phyloP scores from a whole-genome alignment of 139 green algal species.

The Trebouxia sp. region DNA sequence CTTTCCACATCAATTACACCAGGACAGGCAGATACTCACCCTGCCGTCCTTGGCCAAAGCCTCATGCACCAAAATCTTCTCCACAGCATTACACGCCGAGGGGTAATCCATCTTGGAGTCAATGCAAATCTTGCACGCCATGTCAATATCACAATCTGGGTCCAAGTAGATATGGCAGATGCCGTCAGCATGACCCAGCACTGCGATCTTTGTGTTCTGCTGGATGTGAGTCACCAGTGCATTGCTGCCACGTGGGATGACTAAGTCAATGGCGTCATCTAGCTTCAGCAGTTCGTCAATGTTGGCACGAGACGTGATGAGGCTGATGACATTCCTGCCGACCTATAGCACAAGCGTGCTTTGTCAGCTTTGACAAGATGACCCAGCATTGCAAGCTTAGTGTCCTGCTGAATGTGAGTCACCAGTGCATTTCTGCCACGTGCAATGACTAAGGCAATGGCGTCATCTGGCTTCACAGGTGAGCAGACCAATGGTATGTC shows the following conservation, averaged over 20 bases:
- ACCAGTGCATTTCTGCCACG: slow-evolving; percentile 88
- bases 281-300: slow-evolving; percentile 89
- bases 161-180: slow-evolving; percentile 99
- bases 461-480: slow-evolving; percentile 87
- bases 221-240: slow-evolving; percentile 83
- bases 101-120: slow-evolving; percentile 97
- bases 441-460: slow-evolving; percentile 97
- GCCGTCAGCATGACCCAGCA: slow-evolving; percentile 97
- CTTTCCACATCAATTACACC: too few species aligned
- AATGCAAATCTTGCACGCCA: slow-evolving; percentile 66
- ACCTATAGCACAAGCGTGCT: slow-evolving; percentile 2
- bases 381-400: slow-evolving; percentile 95
- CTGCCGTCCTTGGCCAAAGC: slow-evolving; percentile 46
- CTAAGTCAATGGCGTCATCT: slow-evolving; percentile 93
- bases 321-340: slow-evolving; percentile 75
- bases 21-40: neutral
- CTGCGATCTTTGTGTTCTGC: slow-evolving; percentile 94
- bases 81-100: slow-evolving; percentile 97
- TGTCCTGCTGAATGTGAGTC: slow-evolving; percentile 87
- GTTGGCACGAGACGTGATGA: slow-evolving; percentile 84
- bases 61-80: slow-evolving; percentile 89
- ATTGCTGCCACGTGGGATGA: slow-evolving; percentile 95
- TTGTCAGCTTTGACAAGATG: too few species aligned
- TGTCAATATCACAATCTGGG: slow-evolving; percentile 60
- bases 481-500: too few species aligned